Conservation (phyloP, 768 basidiomycete genomes). For the Trametes sanguinea region DNA sequence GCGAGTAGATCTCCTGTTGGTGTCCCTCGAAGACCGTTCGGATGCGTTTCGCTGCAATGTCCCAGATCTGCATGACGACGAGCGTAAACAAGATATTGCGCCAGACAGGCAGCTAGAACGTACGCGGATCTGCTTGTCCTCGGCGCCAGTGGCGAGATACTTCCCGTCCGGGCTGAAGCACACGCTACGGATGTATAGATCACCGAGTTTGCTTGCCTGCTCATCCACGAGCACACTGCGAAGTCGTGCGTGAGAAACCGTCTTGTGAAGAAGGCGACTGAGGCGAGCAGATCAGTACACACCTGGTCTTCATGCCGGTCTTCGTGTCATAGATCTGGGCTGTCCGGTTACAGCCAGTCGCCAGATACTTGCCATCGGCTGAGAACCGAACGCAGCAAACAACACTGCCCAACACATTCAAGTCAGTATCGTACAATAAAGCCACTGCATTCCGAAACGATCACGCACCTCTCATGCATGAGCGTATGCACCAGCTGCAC, state of each 20-base stretch:
- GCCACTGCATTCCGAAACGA: neutral
- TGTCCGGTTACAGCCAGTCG: slow-evolving; percentile 94
- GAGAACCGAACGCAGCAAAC: slow-evolving; percentile 94
- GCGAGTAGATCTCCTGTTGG: slow-evolving; percentile 90
- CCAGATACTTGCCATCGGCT: slow-evolving; percentile 88
- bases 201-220: slow-evolving; percentile 67
- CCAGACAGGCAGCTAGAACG: slow-evolving; percentile 25
- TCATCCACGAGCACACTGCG: slow-evolving; percentile 78
- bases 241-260: neutral
- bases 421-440: no score
- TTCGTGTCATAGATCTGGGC: slow-evolving; percentile 95
- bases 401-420: slow-evolving; percentile 45
- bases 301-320: slow-evolving; percentile 86
- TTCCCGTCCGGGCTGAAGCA: slow-evolving; percentile 77
- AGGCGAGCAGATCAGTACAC: slow-evolving; percentile 29
- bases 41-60: slow-evolving; percentile 79
- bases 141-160: slow-evolving; percentile 77
- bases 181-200: slow-evolving; percentile 88
- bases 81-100: no score
- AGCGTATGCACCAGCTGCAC: slow-evolving; percentile 82
- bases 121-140: slow-evolving; percentile 91
- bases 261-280: no score
- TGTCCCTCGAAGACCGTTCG: slow-evolving; percentile 85
- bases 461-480: slow-evolving; percentile 81
- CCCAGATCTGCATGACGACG: slow-evolving; percentile 72